phyloP scores from a whole-genome alignment of 495 filamentous ascomycete genomes.

The Staphylotrichum tortipilum region DNA sequence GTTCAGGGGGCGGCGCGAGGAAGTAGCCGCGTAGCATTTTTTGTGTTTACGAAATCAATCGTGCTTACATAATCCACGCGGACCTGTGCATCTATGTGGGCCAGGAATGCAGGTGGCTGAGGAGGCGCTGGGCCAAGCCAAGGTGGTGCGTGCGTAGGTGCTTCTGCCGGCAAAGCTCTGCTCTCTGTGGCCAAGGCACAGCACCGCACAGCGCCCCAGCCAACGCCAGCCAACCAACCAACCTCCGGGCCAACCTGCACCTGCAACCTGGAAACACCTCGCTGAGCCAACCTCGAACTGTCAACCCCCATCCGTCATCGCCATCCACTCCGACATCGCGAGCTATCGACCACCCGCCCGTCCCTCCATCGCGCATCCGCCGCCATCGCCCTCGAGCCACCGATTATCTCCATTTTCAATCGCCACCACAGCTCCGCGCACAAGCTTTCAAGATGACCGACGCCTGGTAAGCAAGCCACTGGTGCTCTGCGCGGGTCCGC shows the following conservation, averaged over 20 bases:
- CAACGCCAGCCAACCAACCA: slow-evolving; percentile 32
- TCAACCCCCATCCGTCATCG: slow-evolving; percentile 20
- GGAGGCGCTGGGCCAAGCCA: slow-evolving; percentile 1
- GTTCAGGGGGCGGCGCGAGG: too few relatives aligned
- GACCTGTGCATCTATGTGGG: too few relatives aligned
- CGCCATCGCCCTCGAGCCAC: slow-evolving; percentile 6
- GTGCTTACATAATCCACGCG: too few relatives aligned
- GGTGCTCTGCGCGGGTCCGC: slow-evolving; percentile 22
- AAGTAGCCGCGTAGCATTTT: too few relatives aligned
- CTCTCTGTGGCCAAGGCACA: slow-evolving; percentile 14
- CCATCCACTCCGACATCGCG: slow-evolving; percentile 15
- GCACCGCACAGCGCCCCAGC: too few relatives aligned
- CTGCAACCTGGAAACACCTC: slow-evolving; percentile 36
- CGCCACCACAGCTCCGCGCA: slow-evolving; percentile 23
- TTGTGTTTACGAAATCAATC: too few relatives aligned
- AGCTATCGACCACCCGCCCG: slow-evolving; percentile 9
- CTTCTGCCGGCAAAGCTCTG: slow-evolving; percentile 20
- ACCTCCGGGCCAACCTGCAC: too few relatives aligned
- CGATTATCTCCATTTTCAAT: slow-evolving; percentile 9
- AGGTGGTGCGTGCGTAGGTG: too few relatives aligned
- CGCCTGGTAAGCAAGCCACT: slow-evolving; percentile 36
- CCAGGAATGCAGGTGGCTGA: slow-evolving; percentile 8
- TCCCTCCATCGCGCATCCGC: slow-evolving; percentile 14
- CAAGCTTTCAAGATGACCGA: slow-evolving; percentile 35
- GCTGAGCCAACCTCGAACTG: slow-evolving; percentile 23